phyloP scores from a whole-genome alignment of 31 red algal species.

The Endocladia muricata region DNA sequence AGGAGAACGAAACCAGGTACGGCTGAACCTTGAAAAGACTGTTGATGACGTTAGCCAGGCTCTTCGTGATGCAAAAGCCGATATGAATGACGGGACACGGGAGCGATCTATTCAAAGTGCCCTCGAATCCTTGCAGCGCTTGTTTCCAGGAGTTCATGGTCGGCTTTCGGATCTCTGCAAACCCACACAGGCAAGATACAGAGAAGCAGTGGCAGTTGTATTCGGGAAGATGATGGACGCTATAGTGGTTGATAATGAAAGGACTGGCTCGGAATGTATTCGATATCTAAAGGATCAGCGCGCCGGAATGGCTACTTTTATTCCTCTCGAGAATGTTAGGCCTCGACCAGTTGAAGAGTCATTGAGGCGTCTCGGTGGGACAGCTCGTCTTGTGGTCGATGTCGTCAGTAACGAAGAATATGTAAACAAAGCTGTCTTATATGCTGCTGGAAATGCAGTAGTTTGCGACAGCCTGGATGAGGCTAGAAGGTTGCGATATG shows the following conservation, averaged over 20 bases:
- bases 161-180: slow-evolving; percentile 84
- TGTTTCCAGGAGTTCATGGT: slow-evolving; percentile 93
- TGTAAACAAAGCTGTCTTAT: slow-evolving; percentile 74
- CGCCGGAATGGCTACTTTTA: slow-evolving; percentile 86
- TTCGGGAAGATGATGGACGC: slow-evolving; percentile 93
- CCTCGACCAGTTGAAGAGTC: slow-evolving; percentile 73
- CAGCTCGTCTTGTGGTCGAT: slow-evolving; percentile 78
- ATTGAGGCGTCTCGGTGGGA: slow-evolving; percentile 85
- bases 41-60: slow-evolving; percentile 45
- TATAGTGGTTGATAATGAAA: slow-evolving; percentile 89
- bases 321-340: slow-evolving; percentile 82
- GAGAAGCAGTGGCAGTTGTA: slow-evolving; percentile 79
- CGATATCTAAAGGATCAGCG: slow-evolving; percentile 91
- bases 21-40: slow-evolving; percentile 39
- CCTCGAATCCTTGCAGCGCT: slow-evolving; percentile 68
- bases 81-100: slow-evolving; percentile 58
- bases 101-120: slow-evolving; percentile 63
- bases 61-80: slow-evolving; percentile 78
- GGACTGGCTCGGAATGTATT: slow-evolving; percentile 93
- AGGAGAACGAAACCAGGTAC: slow-evolving; percentile 9
- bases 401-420: slow-evolving; percentile 75
- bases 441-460: slow-evolving; percentile 84
- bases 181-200: slow-evolving; percentile 85
- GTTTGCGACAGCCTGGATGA: slow-evolving; percentile 94
- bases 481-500: slow-evolving; percentile 73